These are phyloP conservation scores for Parasitella parasitica DNA, from an alignment of 371 early-diverging fungal genomes.

Conservation along the genomic window DNA sequence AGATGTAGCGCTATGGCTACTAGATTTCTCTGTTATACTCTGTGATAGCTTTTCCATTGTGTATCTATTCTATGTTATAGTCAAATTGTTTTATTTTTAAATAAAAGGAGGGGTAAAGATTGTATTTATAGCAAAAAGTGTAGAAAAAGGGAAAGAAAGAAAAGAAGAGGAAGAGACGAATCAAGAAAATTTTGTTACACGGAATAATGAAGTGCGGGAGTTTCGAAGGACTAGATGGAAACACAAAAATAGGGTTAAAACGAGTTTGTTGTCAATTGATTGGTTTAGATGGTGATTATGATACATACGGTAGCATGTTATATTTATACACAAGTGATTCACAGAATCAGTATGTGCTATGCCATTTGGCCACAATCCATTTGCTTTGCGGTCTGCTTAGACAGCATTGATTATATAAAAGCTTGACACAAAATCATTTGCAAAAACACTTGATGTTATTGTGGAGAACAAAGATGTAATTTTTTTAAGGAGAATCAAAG, in stretches of 20 bases:
- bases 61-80: neutral
- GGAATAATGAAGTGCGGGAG: neutral
- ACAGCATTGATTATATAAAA: too few species aligned
- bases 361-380: too few species aligned
- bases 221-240: neutral
- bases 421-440: too few species aligned
- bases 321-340: too few species aligned
- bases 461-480: too few species aligned
- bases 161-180: neutral
- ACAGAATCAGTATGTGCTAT: too few species aligned
- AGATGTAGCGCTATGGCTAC: constrained; percentile 17
- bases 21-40: constrained; percentile 15
- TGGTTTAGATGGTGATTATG: neutral
- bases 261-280: neutral
- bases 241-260: constrained; percentile 3
- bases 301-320: too few species aligned
- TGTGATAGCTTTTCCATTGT: constrained; percentile 15
- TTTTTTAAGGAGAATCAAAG: too few species aligned
- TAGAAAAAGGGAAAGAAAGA: neutral
- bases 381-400: too few species aligned
- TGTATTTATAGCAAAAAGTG: neutral
- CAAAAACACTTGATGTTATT: too few species aligned
- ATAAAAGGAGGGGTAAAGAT: neutral
- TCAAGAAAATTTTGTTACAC: constrained; percentile 1
- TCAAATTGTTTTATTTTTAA: neutral